Evolutionary conservation across 2,329 filamentous ascomycete genomes (phyloP), one percentile per base, ranked within the genome.

Genomic region (Fusarium lyarnte): DNA sequence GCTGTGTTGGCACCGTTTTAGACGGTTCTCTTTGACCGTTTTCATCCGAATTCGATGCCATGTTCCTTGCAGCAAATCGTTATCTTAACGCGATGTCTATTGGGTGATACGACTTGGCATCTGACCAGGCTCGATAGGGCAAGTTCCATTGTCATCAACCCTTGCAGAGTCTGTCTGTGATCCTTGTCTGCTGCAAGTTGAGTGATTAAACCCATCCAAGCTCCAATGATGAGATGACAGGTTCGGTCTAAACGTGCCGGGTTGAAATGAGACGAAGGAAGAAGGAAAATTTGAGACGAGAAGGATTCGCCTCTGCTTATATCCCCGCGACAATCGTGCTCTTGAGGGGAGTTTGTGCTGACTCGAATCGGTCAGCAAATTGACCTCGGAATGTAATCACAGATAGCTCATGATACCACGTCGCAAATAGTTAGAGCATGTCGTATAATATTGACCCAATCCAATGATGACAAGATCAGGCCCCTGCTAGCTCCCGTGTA

Each of bases 11-110:
- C 2, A 57, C 69, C 49, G 69, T 70, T 66, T 61, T 51, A 31
- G 27, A 69, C 58, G 58, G 66, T n/a, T 17, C 11, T 5, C 12
- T 4, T 8, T 17, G 23, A 64, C 65, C 58, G 64, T 69, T 69
- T 66, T 25, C 16, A 39, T 58, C 27, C 31, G 41, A 43, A 49
- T 21, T n/a, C 14, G 31, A n/a, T 29, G 29, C 13, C 52, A 43
- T 65, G 36, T 70, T 66, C 69, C 69, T 58, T 72, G 69, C 65
- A 73, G 65, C 14, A 63, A 36, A 73, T 60, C 38, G 36, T 53
- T 51, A 25, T 17, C 38, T 59, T 47, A 35, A 41, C 53, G 36
- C 11, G 16, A 11, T 3, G 29, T 21, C 46, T 6, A 72, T 72
- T 72, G 69, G 64, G 33, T 38, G 41, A 65, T 46, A 16, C 11